A percentile compares a stretch with the other conserved stretches of the same genome.
Evolutionary conservation across 169 alveolate genomes (phyloP).

Genomic region (Cryptosporidium muris): DNA sequence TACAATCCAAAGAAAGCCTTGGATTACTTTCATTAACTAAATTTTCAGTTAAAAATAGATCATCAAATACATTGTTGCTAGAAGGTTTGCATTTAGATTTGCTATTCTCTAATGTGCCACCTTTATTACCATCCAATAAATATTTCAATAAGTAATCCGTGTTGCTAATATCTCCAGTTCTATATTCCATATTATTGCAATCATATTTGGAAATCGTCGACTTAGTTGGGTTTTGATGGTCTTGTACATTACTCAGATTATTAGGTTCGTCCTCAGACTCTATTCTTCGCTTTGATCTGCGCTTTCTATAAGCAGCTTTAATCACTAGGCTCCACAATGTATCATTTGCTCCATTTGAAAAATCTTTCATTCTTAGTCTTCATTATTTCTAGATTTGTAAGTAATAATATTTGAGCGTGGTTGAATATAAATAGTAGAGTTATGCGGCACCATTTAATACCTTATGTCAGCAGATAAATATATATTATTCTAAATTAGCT

Average conservation of each 20-base stretch:
- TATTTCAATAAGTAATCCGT: conserved; percentile 22
- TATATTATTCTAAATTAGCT: too few species aligned
- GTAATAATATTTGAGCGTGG: neutral
- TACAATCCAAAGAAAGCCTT: conserved; percentile 45
- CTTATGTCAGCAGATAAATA: too few species aligned
- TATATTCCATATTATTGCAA: neutral
- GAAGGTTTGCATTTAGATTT: neutral
- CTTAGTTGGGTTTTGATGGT: neutral
- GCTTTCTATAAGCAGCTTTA: conserved; percentile 60
- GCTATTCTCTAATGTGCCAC: neutral
- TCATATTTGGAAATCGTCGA: neutral
- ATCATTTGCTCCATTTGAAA: conserved; percentile 22
- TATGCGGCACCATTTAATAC: too few species aligned
- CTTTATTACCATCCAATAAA: conserved; percentile 10
- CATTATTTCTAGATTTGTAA: neutral
- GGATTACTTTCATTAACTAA: conserved; percentile 16
- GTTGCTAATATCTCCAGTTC: neutral
- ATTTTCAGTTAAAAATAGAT: conserved; percentile 48
- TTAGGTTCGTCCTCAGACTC: neutral
- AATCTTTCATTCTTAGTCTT: conserved; percentile 4
- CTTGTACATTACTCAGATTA: neutral
- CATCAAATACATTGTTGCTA: conserved; percentile 24
- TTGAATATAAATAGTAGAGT: too few species aligned
- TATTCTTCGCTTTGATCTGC: conserved; percentile 26
- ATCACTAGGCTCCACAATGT: conserved; percentile 69